phyloP scores from a whole-genome alignment of 1,284 basidiomycete genomes.

The Lignosus rhinocerotis region DNA sequence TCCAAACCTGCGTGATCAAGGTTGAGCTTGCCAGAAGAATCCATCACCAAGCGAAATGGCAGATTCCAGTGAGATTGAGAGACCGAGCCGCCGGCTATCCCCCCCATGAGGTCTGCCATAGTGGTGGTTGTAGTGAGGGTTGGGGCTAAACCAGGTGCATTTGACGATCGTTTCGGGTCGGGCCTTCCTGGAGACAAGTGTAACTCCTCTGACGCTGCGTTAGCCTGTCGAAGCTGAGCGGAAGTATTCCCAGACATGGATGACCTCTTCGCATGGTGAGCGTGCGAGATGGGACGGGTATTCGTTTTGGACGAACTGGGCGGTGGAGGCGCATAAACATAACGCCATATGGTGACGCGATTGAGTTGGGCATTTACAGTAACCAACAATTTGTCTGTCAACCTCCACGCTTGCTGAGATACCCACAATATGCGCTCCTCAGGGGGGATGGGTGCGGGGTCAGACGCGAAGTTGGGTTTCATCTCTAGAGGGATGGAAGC shows the following conservation, averaged over 20 bases:
- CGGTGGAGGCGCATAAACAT: constrained; percentile 56
- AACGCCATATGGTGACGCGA: constrained; percentile 68
- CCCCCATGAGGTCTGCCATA: constrained; percentile 49
- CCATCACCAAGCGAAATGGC: constrained; percentile 36
- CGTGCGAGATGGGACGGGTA: constrained; percentile 4
- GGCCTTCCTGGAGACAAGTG: constrained; percentile 19
- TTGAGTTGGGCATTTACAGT: constrained; percentile 55
- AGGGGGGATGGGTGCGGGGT: constrained; percentile 51
- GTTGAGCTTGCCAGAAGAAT: constrained; percentile 32
- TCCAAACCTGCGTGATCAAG: constrained; percentile 65
- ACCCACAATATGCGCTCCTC: constrained; percentile 65
- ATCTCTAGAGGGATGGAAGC: constrained; percentile 41
- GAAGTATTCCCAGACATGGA: constrained; percentile 28
- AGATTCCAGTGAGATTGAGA: constrained; percentile 39
- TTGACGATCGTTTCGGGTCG: constrained; percentile 23
- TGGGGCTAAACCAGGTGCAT: constrained; percentile 31
- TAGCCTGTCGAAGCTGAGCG: constrained; percentile 20
- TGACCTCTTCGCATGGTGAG: constrained; percentile 20
- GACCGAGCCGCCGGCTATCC: constrained; percentile 21
- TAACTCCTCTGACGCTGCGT: constrained; percentile 20
- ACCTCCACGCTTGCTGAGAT: constrained; percentile 45
- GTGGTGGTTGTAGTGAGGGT: constrained; percentile 48
- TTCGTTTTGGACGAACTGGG: constrained; percentile 35
- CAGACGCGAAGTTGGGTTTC: constrained; percentile 52
- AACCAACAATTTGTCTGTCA: constrained; percentile 51